A percentile compares a stretch with the other conserved stretches of the same genome.
Evolutionary conservation across 2,329 filamentous ascomycete species (phyloP).

Genomic region (Trichoderma atroviride): DNA sequence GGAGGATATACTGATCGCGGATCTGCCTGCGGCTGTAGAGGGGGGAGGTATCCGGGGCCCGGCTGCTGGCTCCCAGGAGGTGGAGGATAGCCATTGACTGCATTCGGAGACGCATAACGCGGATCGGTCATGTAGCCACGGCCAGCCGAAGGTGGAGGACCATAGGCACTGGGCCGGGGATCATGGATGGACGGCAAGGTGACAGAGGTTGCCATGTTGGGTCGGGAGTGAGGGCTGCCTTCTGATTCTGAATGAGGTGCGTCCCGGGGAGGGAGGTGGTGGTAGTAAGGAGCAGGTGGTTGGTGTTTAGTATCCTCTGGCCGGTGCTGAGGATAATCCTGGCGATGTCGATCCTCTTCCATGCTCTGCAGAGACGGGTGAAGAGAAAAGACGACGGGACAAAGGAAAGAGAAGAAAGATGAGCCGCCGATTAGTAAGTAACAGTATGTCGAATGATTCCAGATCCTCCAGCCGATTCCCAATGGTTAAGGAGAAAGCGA

Average conservation of each 20-base stretch:
- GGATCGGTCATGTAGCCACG: constrained; percentile 41
- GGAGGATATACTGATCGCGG: constrained; percentile 43
- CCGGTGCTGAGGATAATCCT: constrained; percentile 41
- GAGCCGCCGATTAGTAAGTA: constrained; percentile 19
- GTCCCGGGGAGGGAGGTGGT: constrained; percentile 42
- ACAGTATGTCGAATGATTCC: constrained; percentile 30
- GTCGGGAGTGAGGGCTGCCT: constrained; percentile 27
- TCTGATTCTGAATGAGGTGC: constrained; percentile 38
- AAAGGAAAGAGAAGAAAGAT: background rate
- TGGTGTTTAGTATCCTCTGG: constrained; percentile 48
- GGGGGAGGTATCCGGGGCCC: constrained; percentile 41
- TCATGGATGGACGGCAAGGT: constrained; percentile 56
- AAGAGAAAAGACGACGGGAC: constrained; percentile 24
- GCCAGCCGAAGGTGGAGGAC: constrained; percentile 38
- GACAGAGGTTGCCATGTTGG: constrained; percentile 49
- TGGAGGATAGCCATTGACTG: constrained; percentile 51
- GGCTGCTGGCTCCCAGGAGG: constrained; percentile 41
- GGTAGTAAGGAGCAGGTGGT: constrained; percentile 45
- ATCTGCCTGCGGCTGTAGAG: constrained; percentile 43
- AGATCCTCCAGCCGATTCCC: constrained; percentile 21
- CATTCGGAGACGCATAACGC: constrained; percentile 48
- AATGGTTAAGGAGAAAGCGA: constrained; percentile 19
- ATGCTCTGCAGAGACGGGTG: constrained; percentile 38
- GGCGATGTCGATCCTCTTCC: constrained; percentile 45
- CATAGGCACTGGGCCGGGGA: constrained; percentile 42